These are phyloP conservation scores for Metschnikowia similis DNA, from an alignment of 805 yeast genomes.

Conservation along the genomic window DNA sequence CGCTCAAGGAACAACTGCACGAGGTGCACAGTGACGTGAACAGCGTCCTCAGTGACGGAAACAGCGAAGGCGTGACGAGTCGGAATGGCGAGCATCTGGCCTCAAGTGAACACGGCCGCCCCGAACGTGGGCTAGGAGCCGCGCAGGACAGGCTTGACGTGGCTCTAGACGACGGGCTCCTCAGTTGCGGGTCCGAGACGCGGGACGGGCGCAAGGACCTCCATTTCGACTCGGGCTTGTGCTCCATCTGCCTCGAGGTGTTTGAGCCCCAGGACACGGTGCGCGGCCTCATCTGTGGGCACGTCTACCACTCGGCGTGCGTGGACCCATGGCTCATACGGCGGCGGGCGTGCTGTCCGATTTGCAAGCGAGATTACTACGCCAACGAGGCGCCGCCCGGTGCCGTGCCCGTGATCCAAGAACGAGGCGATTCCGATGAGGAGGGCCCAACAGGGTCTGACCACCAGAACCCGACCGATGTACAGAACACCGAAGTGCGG, in stretches of 20 bases:
- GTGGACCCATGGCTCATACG: conserved; percentile 77
- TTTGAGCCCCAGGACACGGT: conserved; percentile 60
- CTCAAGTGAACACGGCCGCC: too few species aligned
- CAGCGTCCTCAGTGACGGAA: neutral
- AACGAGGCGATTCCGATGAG: neutral
- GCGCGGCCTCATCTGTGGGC: conserved; percentile 76
- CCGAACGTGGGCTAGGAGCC: too few species aligned
- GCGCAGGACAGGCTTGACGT: too few species aligned
- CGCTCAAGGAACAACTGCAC: neutral
- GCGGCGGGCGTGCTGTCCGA: conserved; percentile 77
- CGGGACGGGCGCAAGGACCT: conserved; percentile 17
- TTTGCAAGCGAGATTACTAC: conserved; percentile 68
- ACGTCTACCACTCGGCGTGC: conserved; percentile 76
- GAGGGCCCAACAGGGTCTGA: neutral
- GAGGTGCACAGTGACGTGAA: neutral
- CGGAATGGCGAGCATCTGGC: too few species aligned
- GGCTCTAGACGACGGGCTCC: neutral
- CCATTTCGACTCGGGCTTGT: conserved; percentile 62
- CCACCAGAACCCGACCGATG: too few species aligned
- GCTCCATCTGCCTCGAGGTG: conserved; percentile 74
- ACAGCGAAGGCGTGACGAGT: neutral
- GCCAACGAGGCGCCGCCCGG: conserved; percentile 1
- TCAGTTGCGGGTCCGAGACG: neutral
- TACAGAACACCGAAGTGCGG: too few species aligned
- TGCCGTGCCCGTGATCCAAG: neutral